Evolutionary conservation across 768 basidiomycete genomes (phyloP).

Genomic region (Naganishia vaughanmartiniae): DNA sequence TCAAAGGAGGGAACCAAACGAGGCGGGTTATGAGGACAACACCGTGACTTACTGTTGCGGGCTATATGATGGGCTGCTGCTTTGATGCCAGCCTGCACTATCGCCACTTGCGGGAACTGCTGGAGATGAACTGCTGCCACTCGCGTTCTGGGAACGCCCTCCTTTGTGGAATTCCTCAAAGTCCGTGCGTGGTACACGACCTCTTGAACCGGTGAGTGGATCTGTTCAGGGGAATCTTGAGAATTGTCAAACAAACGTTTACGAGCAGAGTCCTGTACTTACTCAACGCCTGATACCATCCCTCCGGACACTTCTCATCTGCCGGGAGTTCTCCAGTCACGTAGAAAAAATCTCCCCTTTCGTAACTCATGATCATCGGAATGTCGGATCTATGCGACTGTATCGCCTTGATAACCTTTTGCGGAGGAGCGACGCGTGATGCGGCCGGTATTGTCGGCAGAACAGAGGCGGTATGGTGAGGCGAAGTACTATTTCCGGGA

Average conservation of each 20-base stretch:
- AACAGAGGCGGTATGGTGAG: conserved; percentile 66
- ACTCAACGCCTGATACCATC: conserved; percentile 89
- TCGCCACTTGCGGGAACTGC: not conserved
- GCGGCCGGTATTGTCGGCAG: conserved; percentile 61
- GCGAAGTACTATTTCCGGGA: conserved; percentile 54
- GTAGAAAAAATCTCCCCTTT: conserved; percentile 96
- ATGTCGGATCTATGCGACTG: conserved; percentile 64
- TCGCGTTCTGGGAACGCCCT: conserved; percentile 18
- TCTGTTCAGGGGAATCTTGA: conserved; percentile 49
- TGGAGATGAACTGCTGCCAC: not conserved
- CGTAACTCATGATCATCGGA: conserved; percentile 83
- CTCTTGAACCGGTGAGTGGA: conserved; percentile 83
- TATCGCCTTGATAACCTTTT: conserved; percentile 90
- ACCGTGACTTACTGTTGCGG: conserved; percentile 30
- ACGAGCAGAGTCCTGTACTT: conserved; percentile 32
- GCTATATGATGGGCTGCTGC: not conserved
- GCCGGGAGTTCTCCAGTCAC: conserved; percentile 71
- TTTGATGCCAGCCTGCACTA: not conserved
- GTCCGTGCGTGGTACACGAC: conserved; percentile 77
- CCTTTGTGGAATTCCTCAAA: conserved; percentile 88
- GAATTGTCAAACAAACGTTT: not conserved
- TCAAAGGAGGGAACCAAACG: conserved; percentile 1
- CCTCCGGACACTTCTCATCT: conserved; percentile 42
- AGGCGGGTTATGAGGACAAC: not conserved
- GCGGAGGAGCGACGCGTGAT: conserved; percentile 75